Base-by-base conservation (phyloP, 306 rosid genomes). In the Rosa lucieae region DNA sequence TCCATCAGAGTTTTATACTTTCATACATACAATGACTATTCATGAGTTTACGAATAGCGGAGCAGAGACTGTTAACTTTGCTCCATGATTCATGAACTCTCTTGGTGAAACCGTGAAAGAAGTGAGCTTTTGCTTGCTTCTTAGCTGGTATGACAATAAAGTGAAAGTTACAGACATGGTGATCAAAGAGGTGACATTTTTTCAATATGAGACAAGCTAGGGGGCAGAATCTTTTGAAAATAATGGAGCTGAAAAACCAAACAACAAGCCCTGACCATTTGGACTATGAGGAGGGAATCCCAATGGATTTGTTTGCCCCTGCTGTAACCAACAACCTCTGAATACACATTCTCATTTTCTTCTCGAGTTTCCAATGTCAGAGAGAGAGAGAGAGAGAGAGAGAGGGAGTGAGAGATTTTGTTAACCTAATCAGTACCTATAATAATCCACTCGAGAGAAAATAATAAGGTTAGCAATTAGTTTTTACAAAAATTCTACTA, bases 361-460 rank as follows among this genome's bases (percentile, higher is more conserved):
- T 76, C 53, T 6, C 6, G 10, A 63, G 67, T 62, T 46, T 20
- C 72, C 37, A 11, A 47, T 23, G 18, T 21, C 13, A 12, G 14
- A 12, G 40, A 15, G 42, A 32, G 35, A 23, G 8, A 15, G 56
- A 75, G 29, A 44, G 7, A 10, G 14, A 13, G 43, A 18, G 17
- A 18, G 47, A 14, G 5, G 10, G 46, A 74, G 21, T 40, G 51
- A 55, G 77, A 32, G 35, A 32, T 32, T 53, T 63, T 6, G 79
- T 62, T 46, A 47, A 76, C 79, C 79, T 63, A 76, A 76, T 48
- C 44, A 29, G 35, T 32, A 76, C 61, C 72, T 17, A 61, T 15
- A 75, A n/a, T 75, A 46, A 46, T 17, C 70, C 69, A 59, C 21
- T 20, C 40, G 3, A 47, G 29, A 48, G 1, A 29, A 18, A 72